Base-by-base conservation (phyloP, 148 eudicot genomes). In the Camellia granthamiana region DNA sequence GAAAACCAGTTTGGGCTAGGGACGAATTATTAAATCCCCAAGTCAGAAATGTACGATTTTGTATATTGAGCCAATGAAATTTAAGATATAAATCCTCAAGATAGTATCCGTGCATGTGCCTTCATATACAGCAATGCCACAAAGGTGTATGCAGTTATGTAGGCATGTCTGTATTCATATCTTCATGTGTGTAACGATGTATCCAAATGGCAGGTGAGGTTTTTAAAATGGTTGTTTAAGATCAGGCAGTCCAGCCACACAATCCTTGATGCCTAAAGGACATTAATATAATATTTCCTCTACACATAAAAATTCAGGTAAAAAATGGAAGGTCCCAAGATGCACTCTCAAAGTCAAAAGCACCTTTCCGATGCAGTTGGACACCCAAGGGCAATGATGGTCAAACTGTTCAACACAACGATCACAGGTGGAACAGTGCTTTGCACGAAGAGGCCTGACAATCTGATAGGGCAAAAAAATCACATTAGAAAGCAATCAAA, bases 371-470 rank as follows among this genome's bases (percentile, higher is more conserved):
- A 96, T 76, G 79, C 99, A 94, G 80, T 96, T 96, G 74, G 98
- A 96, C 10, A 96, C 97, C 99, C 99, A 96, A 69, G 99, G 99
- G 82, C 99, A 96, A 84, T 96, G 98, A 86, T 96, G 99, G 82
- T 96, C 99, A 86, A 96, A 96, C 83, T 96, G 99, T 85, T 96
- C 99, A 78, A 96, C 99, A 85, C 99, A 94, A 38, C 98, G 97
- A 85, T 96, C 98, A 86, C 99, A 96, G 11, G 95, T 96, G 60
- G 99, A 96, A 82, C 99, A 96, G 80, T 96, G 99, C 81, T 96
- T 96, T 58, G 98, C 95, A 80, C 99, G 98, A 74, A 97, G 88
- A 86, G 99, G 99, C 81, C 99, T 86, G 84, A 97, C 99, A 81
- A 97, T 97, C 99, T 97, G 83, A 63, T 16, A 43, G 79, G 46